Base-by-base conservation (phyloP, 805 yeast species). In the Peterozyma toletana region DNA sequence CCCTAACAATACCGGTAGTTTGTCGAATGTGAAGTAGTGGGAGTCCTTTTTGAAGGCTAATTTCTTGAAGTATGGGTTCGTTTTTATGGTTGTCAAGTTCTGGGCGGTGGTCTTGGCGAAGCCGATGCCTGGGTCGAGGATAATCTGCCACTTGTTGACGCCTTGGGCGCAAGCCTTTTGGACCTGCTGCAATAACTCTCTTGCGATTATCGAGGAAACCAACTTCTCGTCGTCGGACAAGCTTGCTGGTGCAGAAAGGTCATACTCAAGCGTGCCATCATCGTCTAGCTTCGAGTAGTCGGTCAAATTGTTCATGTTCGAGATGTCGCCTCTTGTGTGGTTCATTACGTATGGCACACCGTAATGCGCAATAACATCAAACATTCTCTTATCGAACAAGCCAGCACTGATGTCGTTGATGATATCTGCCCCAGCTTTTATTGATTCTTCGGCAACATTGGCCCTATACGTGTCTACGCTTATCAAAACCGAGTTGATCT, bases 91-190 rank as follows among this genome's bases (percentile, higher is more conserved):
- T 17, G 71, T 71, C 30, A 90, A 51, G 59, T 90, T 91, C 55
- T 90, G 96, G 7, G 58, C 51, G n/a, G 73, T 53, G 42, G 71
- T 73, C 59, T 93, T 93, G n/a, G 98, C 97, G 63, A 93, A 93
- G 2, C 99, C 99, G 36, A 93, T 64, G 2, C 99, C 99, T 0
- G 99, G 99, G 58, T 93, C 99, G 3, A 89, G 55, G 14, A 93
- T 78, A 3, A 93, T 67, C 62, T 93, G 98, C 96, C 96, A 93
- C 60, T 91, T 79, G 46, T 72, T 69, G 1, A 91, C 78, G 4
- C 96, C 96, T 0, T 60, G 64, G 1, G 52, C 53, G 37, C 75
- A 63, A 11, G 96, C 95, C 43, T 65, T 69, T 0, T 60, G 51
- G 29, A 88, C 70, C 44, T 78, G 75, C 2, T 52, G 50, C 9